Evolutionary conservation across 805 yeast genomes (phyloP).

Genomic region (Cyberlindnera bimundalis): DNA sequence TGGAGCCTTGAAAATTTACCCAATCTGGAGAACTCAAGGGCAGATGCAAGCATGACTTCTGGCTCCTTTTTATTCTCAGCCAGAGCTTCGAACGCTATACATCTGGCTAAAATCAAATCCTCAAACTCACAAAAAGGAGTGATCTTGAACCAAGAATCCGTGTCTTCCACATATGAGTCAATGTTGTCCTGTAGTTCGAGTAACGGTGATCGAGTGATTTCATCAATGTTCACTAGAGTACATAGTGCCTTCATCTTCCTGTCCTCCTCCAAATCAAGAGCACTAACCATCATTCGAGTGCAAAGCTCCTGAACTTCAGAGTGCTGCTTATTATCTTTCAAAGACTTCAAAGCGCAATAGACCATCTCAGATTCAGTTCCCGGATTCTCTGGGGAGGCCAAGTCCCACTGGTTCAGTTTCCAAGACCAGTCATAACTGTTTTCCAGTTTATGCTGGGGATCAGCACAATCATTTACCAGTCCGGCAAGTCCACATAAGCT

Average conservation of each 20-base stretch:
- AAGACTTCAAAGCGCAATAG: conserved; percentile 48
- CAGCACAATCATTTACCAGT: conserved; percentile 33
- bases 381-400: conserved; percentile 45
- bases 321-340: conserved; percentile 34
- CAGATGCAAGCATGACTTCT: conserved; percentile 26
- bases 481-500: conserved; percentile 61
- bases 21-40: conserved; percentile 40
- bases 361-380: conserved; percentile 42
- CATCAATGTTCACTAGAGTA: conserved; percentile 16
- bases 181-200: conserved; percentile 4
- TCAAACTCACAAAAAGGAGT: conserved; percentile 39
- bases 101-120: conserved; percentile 41
- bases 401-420: conserved; percentile 76
- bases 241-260: conserved; percentile 11
- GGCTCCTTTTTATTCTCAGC: background rate
- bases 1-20: conserved; percentile 39
- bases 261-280: conserved; percentile 9
- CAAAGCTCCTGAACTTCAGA: conserved; percentile 18
- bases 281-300: conserved; percentile 9
- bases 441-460: conserved; percentile 13
- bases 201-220: background rate
- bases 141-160: conserved; percentile 35
- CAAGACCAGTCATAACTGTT: conserved; percentile 61
- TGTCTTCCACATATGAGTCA: conserved; percentile 6
- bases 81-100: conserved; percentile 27